Evolutionary conservation across 495 filamentous ascomycete species (phyloP), one percentile per base, ranked within the genome.

Genomic region (Talaromyces wortmannii): DNA sequence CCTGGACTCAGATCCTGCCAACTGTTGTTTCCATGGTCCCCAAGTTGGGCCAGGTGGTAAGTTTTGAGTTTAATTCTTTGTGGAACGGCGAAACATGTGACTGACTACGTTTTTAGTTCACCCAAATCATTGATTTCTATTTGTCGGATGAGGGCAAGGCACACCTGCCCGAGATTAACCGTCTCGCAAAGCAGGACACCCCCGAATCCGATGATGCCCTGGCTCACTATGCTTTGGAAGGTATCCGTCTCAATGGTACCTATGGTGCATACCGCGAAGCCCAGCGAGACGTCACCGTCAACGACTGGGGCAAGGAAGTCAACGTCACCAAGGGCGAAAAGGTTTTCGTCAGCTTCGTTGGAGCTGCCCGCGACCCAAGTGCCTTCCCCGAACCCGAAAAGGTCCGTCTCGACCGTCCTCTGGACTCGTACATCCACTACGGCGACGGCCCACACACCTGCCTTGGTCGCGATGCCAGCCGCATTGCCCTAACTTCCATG

Each of bases 111-210:
- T 40, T 36, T 40, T 40, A 72, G 69, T 87, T 94, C 59, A 84
- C 88, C 7, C 86, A 90, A 68, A 78, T 89, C 10, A 77, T 92
- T 10, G 89, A 95, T 63, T 92, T 83, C 74, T 95, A 90, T 72
- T 73, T 91, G 30, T 78, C 77, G 0, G 66, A 70, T 31, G 72
- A 78, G 12, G 82, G 83, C 55, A 71, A 76, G 42, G 48, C 68
- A 23, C 75, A 90, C 59, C 66, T 85, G 6, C 71, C 80, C 2
- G 79, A 81, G 31, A 78, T 91, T 61, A 74, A 82, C 63, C 68
- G 67, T 7, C 70, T 85, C 23, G 80, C 77, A 58, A 76, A 80
- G 54, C 50, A 64, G 30, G 67, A 79, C 29, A 72, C 66, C 11
- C 50, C 63, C 8, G 78, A 77, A 53, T 71, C 77, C 0, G 78